Base-by-base conservation (phyloP, 768 basidiomycete genomes). In the Kwoniella europaea region DNA sequence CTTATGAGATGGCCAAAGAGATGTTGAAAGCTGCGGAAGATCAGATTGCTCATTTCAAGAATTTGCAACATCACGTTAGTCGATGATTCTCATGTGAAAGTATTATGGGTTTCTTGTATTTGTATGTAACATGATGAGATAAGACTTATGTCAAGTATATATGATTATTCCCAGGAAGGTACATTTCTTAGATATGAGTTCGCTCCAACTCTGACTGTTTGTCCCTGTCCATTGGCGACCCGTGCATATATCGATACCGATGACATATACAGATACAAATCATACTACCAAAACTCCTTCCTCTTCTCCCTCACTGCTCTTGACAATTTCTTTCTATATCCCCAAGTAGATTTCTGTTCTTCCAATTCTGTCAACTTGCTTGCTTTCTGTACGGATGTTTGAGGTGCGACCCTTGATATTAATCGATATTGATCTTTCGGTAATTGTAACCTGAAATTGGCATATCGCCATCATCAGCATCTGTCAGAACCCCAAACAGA, bases 1-100 rank as follows among this genome's bases (percentile, higher is more conserved):
- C 96, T n/a, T 89, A 90, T 72, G 87, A 86, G 63, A 96, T 95
- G 92, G 92, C 95, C 6, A 90, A 93, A 81, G 92, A 94, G 86
- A 94, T 94, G 79, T 84, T 91, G 67, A 71, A 71, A 63, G 79
- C 79, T 61, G 75, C 76, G n/a, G 82, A 85, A 70, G 66, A 41
- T 20, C 76, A 77, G 56, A 79, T 82, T 58, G 71, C 75, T 60
- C 74, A 79, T 59, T 81, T 71, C 68, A 78, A 74, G 63, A 73
- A 65, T 63, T 67, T 80, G 73, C 81, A 82, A 68, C 74, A 79
- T 63, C 74, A 79, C 55, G 46, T 78, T 74, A 64, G 65, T 20
- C 20, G 20, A 27, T 35, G 35, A 35, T 35, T 35, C 35, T 35
- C n/a, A n/a, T n/a, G n/a, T n/a, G n/a, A n/a, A n/a, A n/a, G n/a